These are phyloP conservation scores for Ophiostoma himal-ulmi DNA, from an alignment of 2,329 filamentous ascomycete genomes.

Conservation along the genomic window DNA sequence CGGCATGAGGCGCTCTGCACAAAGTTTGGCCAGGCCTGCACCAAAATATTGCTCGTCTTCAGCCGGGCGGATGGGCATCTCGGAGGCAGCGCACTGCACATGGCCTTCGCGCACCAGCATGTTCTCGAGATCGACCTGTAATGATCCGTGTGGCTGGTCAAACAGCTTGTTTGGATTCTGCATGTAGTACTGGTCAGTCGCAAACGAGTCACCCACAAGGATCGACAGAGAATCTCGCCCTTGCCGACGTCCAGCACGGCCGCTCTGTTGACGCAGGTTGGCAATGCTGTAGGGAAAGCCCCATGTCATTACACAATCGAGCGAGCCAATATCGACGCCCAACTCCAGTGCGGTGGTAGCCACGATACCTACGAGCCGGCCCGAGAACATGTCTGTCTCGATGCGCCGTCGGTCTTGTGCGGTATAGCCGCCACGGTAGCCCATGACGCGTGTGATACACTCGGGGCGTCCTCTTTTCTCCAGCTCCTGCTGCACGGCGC, in stretches of 20 bases:
- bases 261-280: conserved; percentile 90
- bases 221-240: conserved; percentile 92
- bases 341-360: conserved; percentile 90
- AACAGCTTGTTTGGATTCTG: conserved; percentile 90
- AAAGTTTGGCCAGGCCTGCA: conserved; percentile 62
- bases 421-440: conserved; percentile 91
- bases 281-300: conserved; percentile 95
- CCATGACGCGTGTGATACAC: conserved; percentile 77
- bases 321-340: conserved; percentile 87
- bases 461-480: conserved; percentile 66
- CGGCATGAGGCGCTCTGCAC: conserved; percentile 63
- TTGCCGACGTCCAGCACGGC: conserved; percentile 78
- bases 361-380: conserved; percentile 85
- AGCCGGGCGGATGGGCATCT: conserved; percentile 81
- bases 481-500: conserved; percentile 73
- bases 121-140: conserved; percentile 89
- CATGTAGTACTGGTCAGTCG: conserved; percentile 96
- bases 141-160: conserved; percentile 78
- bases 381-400: conserved; percentile 95
- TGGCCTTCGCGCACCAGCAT: conserved; percentile 89
- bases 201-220: conserved; percentile 80
- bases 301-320: conserved; percentile 90
- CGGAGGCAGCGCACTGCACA: conserved; percentile 88
- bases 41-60: conserved; percentile 78
- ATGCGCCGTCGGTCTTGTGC: conserved; percentile 82